Conservation (phyloP, 2,329 filamentous ascomycete species). For the Didymella glomerata region DNA sequence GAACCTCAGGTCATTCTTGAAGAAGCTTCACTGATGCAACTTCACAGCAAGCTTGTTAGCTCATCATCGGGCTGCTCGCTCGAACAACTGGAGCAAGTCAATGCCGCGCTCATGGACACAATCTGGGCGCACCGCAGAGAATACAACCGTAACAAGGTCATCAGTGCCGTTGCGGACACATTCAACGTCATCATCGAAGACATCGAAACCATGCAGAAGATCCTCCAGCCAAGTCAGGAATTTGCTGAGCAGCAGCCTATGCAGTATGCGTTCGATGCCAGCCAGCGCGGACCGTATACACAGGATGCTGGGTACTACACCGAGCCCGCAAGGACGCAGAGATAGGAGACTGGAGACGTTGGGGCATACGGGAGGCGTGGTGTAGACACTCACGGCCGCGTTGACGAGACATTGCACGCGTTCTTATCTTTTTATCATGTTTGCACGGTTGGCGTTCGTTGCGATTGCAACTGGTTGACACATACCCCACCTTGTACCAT, state of each 20-base stretch:
- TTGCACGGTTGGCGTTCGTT: constrained; percentile 18
- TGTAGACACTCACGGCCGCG: neutral
- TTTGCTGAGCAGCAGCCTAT: constrained; percentile 19
- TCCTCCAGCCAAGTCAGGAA: constrained; percentile 54
- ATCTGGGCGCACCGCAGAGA: constrained; percentile 82
- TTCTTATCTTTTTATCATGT: constrained; percentile 1
- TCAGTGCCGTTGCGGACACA: constrained; percentile 67
- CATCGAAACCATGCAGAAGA: constrained; percentile 65
- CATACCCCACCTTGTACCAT: constrained; percentile 19
- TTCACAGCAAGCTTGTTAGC: constrained; percentile 71
- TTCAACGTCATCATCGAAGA: constrained; percentile 80
- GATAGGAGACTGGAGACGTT: neutral
- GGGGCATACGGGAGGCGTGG: neutral
- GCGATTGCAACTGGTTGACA: constrained; percentile 21
- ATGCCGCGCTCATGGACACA: constrained; percentile 86
- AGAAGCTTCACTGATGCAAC: constrained; percentile 60
- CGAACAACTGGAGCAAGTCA: constrained; percentile 94
- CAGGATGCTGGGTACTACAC: constrained; percentile 19
- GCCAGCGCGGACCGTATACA: constrained; percentile 15
- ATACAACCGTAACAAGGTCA: constrained; percentile 83
- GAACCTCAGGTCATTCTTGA: constrained; percentile 56
- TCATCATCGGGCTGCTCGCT: constrained; percentile 81
- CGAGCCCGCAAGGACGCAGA: constrained; percentile 1
- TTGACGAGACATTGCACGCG: constrained; percentile 12
- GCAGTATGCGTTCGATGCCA: constrained; percentile 18